Conservation (phyloP, 2,329 filamentous ascomycete genomes). For the Sclerotinia sclerotiorum region DNA sequence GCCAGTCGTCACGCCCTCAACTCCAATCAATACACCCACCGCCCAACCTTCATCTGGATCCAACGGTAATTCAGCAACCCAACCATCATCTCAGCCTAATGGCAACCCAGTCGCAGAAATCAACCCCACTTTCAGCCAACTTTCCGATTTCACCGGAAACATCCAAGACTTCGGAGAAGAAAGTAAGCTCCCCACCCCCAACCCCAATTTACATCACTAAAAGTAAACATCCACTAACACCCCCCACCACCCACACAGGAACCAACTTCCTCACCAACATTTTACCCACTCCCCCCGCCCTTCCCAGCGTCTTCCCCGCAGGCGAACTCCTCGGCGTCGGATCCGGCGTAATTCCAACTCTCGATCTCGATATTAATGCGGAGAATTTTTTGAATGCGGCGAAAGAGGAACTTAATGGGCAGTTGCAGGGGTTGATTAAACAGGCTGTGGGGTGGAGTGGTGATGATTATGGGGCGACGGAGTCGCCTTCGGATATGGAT, state of each 20-base stretch:
- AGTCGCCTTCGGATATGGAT: too few species aligned
- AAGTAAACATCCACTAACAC: neutral
- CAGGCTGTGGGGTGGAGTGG: neutral
- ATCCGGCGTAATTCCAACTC: neutral
- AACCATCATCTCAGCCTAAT: neutral
- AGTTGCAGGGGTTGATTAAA: neutral
- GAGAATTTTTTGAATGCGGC: neutral
- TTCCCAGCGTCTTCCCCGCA: neutral
- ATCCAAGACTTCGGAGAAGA: neutral
- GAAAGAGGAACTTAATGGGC: neutral
- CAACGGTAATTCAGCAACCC: neutral
- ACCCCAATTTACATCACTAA: neutral
- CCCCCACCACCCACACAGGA: neutral
- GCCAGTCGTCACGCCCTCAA: neutral
- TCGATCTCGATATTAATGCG: neutral
- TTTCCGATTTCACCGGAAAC: neutral
- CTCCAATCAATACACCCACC: neutral
- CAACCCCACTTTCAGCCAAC: neutral
- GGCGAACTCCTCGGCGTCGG: constrained; percentile 1
- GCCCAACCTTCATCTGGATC: too few species aligned
- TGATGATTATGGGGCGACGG: neutral
- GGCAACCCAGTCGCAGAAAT: neutral
- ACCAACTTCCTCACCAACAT: neutral
- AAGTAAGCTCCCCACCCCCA: constrained; percentile 2
- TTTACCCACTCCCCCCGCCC: neutral